A percentile compares a stretch with the other conserved stretches of the same genome.
phyloP scores from a whole-genome alignment of 148 eudicot species.

The Persicaria maculosa region DNA sequence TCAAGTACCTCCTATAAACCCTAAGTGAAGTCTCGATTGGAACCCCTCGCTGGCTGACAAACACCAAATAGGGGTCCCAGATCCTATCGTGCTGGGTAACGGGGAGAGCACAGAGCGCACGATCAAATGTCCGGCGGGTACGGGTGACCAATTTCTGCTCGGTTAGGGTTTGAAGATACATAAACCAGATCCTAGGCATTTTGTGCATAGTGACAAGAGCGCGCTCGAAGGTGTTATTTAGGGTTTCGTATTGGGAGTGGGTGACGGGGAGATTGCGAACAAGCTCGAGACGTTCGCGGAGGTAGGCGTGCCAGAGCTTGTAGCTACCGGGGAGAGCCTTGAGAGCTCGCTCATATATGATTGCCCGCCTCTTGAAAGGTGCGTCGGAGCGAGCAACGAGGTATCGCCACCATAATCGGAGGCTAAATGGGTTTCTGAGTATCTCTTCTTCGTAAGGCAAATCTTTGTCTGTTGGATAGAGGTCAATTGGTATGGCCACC shows the following conservation, averaged over 20 bases:
- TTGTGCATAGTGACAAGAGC: conserved; percentile 92
- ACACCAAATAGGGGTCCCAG: conserved; percentile 71
- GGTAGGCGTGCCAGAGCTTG: conserved; percentile 85
- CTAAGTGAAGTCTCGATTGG: conserved; percentile 89
- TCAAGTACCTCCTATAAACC: conserved; percentile 91
- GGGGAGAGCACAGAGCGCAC: conserved; percentile 81
- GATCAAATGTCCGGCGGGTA: conserved; percentile 64
- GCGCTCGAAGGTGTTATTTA: conserved; percentile 83
- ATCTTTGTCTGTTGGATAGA: conserved; percentile 55
- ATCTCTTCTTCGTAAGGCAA: conserved; percentile 71
- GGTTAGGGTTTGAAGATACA: conserved; percentile 58
- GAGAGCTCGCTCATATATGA: conserved; percentile 84
- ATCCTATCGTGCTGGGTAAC: conserved; percentile 90
- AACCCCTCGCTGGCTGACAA: conserved; percentile 75
- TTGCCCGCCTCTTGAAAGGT: conserved; percentile 54
- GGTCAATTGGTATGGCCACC: conserved; percentile 33
- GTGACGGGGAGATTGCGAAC: conserved; percentile 60
- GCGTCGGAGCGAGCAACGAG: conserved; percentile 44
- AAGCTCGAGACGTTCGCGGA: conserved; percentile 70
- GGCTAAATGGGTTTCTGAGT: conserved; percentile 69
- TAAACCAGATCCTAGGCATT: conserved; percentile 93
- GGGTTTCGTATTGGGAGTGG: conserved; percentile 49
- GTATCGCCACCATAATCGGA: conserved; percentile 94
- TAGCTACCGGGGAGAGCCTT: conserved; percentile 87
- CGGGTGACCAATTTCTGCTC: conserved; percentile 51